A percentile compares a stretch with the other conserved stretches of the same genome.
Evolutionary conservation across 2,329 filamentous ascomycete genomes (phyloP).

Genomic region (Amauroascus verrucosus): DNA sequence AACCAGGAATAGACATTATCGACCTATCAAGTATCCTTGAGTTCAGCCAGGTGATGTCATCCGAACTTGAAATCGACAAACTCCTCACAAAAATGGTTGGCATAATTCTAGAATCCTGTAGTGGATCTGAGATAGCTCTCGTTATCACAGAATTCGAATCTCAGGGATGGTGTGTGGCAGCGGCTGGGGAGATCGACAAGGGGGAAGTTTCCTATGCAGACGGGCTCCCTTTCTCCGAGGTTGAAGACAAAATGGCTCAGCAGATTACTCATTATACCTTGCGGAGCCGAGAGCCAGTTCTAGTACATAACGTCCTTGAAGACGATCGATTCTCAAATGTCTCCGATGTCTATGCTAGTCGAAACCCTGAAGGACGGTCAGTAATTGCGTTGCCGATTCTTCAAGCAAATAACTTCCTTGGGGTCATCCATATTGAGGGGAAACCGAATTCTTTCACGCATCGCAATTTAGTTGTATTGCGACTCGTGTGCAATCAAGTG

Average conservation of each 20-base stretch:
- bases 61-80: slow-evolving; percentile 53
- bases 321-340: slow-evolving; percentile 57
- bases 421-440: slow-evolving; percentile 52
- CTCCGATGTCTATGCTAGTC: slow-evolving; percentile 45
- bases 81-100: slow-evolving; percentile 54
- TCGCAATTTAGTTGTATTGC: slow-evolving; percentile 43
- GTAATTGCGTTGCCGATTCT: slow-evolving; percentile 55
- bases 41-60: slow-evolving; percentile 55
- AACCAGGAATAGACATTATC: slow-evolving; percentile 48
- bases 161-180: slow-evolving; percentile 51
- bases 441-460: slow-evolving; percentile 56
- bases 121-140: slow-evolving; percentile 49
- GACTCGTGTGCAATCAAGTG: slow-evolving; percentile 54
- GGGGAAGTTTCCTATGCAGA: slow-evolving; percentile 45
- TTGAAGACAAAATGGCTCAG: slow-evolving; percentile 48
- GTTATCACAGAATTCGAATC: slow-evolving; percentile 50
- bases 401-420: slow-evolving; percentile 50
- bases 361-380: slow-evolving; percentile 48
- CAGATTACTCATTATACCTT: slow-evolving; percentile 54
- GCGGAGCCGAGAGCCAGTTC: slow-evolving; percentile 53
- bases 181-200: slow-evolving; percentile 48
- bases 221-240: slow-evolving; percentile 47
- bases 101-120: slow-evolving; percentile 55
- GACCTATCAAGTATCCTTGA: slow-evolving; percentile 55
- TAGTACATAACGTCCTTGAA: slow-evolving; percentile 53